Conservation (phyloP, 306 rosid species). For the Medicago lupulina region DNA sequence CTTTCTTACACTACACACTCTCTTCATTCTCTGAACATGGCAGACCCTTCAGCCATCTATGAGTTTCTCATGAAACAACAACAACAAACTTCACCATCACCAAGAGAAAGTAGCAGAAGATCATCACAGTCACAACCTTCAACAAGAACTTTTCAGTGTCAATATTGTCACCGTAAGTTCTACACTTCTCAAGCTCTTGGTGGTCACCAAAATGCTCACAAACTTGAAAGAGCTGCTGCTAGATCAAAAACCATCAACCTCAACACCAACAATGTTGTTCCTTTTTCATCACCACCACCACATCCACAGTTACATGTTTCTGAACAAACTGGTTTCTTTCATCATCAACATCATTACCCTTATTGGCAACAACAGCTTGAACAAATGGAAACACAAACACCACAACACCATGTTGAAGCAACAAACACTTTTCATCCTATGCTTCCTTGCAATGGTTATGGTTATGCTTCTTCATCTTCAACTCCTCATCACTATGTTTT, state of each 20-base stretch:
- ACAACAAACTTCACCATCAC: conserved; percentile 25
- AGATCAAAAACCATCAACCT: conserved; percentile 35
- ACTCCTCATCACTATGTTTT: background rate
- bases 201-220: conserved; percentile 97
- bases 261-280: background rate
- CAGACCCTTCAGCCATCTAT: conserved; percentile 52
- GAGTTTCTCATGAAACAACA: conserved; percentile 44
- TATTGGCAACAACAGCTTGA: conserved; percentile 44
- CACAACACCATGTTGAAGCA: background rate
- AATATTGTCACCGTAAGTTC: conserved; percentile 73
- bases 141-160: conserved; percentile 58
- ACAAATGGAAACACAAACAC: too few species aligned
- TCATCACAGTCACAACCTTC: background rate
- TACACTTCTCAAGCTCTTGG: conserved; percentile 92
- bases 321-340: conserved; percentile 3
- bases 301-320: background rate
- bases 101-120: conserved; percentile 18
- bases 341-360: conserved; percentile 23
- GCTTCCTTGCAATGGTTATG: too few species aligned
- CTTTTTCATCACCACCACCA: background rate
- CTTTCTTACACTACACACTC: too few species aligned
- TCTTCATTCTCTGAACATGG: conserved; percentile 44
- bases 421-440: background rate
- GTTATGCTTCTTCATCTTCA: background rate
- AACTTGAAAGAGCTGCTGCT: conserved; percentile 76